Evolutionary conservation across 2,329 filamentous ascomycete species (phyloP), one percentile per base, ranked within the genome.

Genomic region (Moelleriella libera): DNA sequence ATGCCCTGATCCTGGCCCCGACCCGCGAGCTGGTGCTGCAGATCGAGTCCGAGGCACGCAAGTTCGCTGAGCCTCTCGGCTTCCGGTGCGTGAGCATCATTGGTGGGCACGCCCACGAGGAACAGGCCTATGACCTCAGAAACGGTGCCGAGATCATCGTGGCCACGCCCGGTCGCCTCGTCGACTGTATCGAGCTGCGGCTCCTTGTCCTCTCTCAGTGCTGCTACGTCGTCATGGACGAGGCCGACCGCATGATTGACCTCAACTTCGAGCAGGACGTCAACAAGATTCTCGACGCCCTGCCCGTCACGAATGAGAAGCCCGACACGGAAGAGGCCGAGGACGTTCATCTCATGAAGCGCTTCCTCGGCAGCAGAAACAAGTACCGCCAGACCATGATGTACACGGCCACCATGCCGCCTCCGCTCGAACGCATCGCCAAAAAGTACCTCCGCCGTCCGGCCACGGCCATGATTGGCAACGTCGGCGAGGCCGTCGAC

Each of bases 321-420:
- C 92, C 92, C 0, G 92, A 98, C 64, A 85, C 79, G 0, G 90
- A 97, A 10, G 87, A 86, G 47, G 92, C 92, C 5, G 92, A 98
- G 64, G 78, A 97, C 60, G 73, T 85, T 0, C 71, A 76, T 48
- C 80, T 83, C n/a, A 97, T 97, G 90, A 83, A 81, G 56, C 76
- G 79, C 49, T 84, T 85, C 57, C 68, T 94, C 2, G 82, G 82
- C 47, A 80, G 80, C 14, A 80, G 80, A 54, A 83, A 88, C 58
- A 77, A 85, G 28, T 97, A 97, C 68, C 76, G 92, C 50, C 90
- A 98, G 65, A 98, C 92, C 0, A 98, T 98, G 92, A 98, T 98
- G 92, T 98, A 97, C 78, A 97, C 92, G 54, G 92, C 92, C 47
- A 98, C 92, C 30, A 98, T 98, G 92, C 89, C 92, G 2, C 70